phyloP scores from a whole-genome alignment of 306 rosid species.

The Lathyrus tuberosus region DNA sequence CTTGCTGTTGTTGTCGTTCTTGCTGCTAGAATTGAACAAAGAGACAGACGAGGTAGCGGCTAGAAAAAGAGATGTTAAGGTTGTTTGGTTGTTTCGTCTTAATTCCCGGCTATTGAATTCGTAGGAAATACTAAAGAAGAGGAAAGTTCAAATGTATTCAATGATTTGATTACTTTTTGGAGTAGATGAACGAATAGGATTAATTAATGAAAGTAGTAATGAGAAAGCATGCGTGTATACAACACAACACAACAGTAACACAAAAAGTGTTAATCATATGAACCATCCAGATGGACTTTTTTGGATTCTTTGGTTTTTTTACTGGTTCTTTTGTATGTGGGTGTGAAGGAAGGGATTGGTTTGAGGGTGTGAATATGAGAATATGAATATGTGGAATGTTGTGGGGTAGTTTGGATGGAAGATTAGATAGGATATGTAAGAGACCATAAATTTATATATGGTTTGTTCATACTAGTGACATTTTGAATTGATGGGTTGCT shows the following conservation, averaged over 20 bases:
- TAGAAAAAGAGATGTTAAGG: not conserved
- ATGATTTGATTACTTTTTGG: not conserved
- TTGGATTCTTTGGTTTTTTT: too few relatives aligned
- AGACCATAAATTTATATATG: not conserved
- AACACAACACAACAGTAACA: conserved; percentile 16
- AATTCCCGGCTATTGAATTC: not conserved
- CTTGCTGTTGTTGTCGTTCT: too few relatives aligned
- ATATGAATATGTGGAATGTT: not conserved
- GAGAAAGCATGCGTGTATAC: conserved; percentile 13
- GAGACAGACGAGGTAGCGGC: not conserved
- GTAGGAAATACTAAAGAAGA: not conserved
- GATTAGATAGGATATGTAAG: not conserved
- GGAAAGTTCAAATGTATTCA: not conserved
- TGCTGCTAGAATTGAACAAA: conserved; percentile 3
- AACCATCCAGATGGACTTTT: conserved; percentile 40
- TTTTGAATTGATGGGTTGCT: conserved; percentile 9
- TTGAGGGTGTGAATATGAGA: not conserved
- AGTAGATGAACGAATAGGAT: conserved; percentile 17
- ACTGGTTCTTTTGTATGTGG: too few relatives aligned
- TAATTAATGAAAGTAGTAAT: not conserved
- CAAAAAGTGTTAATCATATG: conserved; percentile 32
- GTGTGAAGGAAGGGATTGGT: too few relatives aligned
- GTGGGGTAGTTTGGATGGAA: not conserved
- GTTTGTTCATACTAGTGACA: not conserved
- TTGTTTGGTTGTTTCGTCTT: conserved; percentile 3